phyloP scores from a whole-genome alignment of 2,329 filamentous ascomycete genomes.

The Intubia oerlemansii region DNA sequence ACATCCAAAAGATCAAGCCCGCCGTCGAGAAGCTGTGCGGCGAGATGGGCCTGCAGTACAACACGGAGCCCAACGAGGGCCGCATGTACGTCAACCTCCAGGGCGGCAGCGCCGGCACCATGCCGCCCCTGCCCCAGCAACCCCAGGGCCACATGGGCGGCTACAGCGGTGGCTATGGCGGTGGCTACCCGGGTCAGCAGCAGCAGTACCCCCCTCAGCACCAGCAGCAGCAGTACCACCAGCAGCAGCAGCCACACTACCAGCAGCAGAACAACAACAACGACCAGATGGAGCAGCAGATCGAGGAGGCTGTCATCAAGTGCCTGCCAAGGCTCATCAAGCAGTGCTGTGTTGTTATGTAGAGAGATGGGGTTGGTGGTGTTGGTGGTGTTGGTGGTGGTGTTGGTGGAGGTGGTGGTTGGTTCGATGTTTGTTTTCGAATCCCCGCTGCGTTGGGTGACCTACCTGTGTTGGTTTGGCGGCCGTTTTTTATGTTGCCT shows the following conservation, averaged over 20 bases:
- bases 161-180: conserved; percentile 15
- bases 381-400: no score
- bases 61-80: conserved; percentile 75
- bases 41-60: conserved; percentile 63
- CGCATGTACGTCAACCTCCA: conserved; percentile 74
- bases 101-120: conserved; percentile 36
- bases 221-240: conserved; percentile 18
- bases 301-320: conserved; percentile 23
- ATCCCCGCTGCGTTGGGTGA: no score
- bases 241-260: conserved; percentile 15
- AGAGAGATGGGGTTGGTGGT: conserved; percentile 9
- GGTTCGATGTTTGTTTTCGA: neutral
- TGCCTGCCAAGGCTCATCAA: conserved; percentile 37
- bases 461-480: neutral
- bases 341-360: conserved; percentile 58
- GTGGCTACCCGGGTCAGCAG: conserved; percentile 17
- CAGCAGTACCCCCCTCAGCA: conserved; percentile 12
- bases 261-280: conserved; percentile 17
- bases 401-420: no score
- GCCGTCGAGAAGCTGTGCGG: conserved; percentile 71
- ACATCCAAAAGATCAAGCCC: conserved; percentile 92
- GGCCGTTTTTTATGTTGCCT: neutral
- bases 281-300: conserved; percentile 35
- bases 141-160: conserved; percentile 17
- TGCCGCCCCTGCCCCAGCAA: conserved; percentile 23